phyloP scores from a whole-genome alignment of 192 early-diverging fungal genomes.

The Umbelopsis isabellina region DNA sequence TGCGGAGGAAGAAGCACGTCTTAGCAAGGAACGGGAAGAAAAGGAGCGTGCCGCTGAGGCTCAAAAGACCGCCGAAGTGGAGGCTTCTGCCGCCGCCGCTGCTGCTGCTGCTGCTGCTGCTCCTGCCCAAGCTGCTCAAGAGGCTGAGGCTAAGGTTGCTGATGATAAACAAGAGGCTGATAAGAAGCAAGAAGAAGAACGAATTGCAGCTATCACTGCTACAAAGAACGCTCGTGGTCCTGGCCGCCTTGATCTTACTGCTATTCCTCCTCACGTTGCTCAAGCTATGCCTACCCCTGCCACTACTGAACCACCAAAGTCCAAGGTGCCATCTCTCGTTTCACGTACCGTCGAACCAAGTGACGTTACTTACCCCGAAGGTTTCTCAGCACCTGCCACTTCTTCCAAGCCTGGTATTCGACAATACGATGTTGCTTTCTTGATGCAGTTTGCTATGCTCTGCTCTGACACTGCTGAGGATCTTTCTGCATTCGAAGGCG shows the following conservation, averaged over 20 bases:
- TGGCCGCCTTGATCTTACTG: conserved; percentile 35
- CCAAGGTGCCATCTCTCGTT: conserved; percentile 44
- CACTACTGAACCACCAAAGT: conserved; percentile 44
- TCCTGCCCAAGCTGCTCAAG: not conserved
- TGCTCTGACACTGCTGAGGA: conserved; percentile 66
- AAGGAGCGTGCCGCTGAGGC: conserved; percentile 20
- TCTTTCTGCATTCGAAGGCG: conserved; percentile 50
- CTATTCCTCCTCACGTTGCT: conserved; percentile 43
- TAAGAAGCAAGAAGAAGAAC: conserved; percentile 28
- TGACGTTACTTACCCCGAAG: conserved; percentile 47
- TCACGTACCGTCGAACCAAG: conserved; percentile 48
- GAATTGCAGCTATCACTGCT: conserved; percentile 33
- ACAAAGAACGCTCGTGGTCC: conserved; percentile 34
- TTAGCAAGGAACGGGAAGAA: not conserved
- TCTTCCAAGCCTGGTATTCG: conserved; percentile 58
- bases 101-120: conserved; percentile 18
- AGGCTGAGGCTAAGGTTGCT: not conserved
- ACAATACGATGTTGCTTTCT: conserved; percentile 74
- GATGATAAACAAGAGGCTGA: conserved; percentile 18
- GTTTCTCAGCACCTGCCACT: conserved; percentile 40
- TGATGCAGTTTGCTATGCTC: conserved; percentile 74
- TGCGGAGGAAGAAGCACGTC: conserved; percentile 26
- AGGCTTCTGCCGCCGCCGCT: not conserved
- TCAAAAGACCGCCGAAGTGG: not conserved
- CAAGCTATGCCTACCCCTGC: conserved; percentile 47